Base-by-base conservation (phyloP, 306 rosid species). In the Medicago ruthenica region DNA sequence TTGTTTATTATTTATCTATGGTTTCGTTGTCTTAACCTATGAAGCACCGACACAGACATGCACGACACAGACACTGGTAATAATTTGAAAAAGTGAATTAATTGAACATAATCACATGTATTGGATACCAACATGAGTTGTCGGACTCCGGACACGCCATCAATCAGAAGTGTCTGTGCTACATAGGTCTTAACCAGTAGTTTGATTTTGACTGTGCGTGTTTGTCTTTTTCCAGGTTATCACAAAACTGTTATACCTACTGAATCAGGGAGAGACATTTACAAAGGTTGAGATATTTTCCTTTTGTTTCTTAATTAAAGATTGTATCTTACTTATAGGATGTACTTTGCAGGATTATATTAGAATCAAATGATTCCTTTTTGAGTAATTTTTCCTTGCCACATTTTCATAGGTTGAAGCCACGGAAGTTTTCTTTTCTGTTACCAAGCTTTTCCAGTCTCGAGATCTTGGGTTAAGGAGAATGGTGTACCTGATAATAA, bases 401-500 rank as follows among this genome's bases (percentile, higher is more conserved):
- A 54, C 58, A 50, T 77, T 80, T 54, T 80, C n/a, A 53, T 68
- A 95, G 99, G 27, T 89, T 3, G 99, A 92, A 92, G 99, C 98
- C 82, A 95, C 99, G 27, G 99, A 92, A 81, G 99, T 95, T 75
- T 95, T 95, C 90, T 95, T 95, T 87, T 57, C 99, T 13, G 98
- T 95, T 74, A 95, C 99, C 40, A 95, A 95, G 83, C 97, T 95
- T 74, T 95, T 95, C 85, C 99, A 92, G 80, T 88, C 98, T 47
- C 88, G 91, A 79, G 99, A 95, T 89, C 86, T 92, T 69, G 98
- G 99, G 66, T 83, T 95, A 70, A 92, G 99, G 86, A 95, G 99
- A 85, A 95, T 95, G 99, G 99, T 95, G 81, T 95, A 95, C 88
- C 80, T 95, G 70, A 90, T 92, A 18, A 95, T 92, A 86, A 95